Evolutionary conservation across 441 rosid genomes (phyloP).

Genomic region (Corymbia citriodora): DNA sequence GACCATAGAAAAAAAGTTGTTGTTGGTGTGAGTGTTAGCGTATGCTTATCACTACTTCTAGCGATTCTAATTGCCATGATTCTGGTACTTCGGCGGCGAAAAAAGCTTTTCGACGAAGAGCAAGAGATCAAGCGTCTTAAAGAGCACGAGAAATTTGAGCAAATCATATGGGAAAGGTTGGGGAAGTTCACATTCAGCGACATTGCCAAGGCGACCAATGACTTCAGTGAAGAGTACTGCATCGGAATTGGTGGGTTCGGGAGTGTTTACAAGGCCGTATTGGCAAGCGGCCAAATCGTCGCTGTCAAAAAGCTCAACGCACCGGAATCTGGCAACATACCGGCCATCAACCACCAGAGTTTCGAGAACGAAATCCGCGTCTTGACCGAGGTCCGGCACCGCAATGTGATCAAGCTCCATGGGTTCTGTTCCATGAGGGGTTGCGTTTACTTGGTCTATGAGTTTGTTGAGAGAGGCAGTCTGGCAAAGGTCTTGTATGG

Average conservation of each 20-base stretch:
- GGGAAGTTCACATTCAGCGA: too few species aligned
- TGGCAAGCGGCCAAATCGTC: conserved; percentile 38
- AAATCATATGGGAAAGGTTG: too few species aligned
- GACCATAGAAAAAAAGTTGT: background rate
- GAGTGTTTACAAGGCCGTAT: conserved; percentile 45
- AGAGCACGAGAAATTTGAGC: too few species aligned
- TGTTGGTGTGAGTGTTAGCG: too few species aligned
- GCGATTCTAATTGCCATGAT: too few species aligned
- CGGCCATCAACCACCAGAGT: conserved; percentile 26
- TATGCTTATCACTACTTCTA: too few species aligned
- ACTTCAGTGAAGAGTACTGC: conserved; percentile 43
- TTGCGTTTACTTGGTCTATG: conserved; percentile 46
- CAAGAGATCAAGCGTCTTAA: too few species aligned
- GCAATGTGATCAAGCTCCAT: conserved; percentile 52
- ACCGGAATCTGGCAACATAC: conserved; percentile 28
- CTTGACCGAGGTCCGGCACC: conserved; percentile 48
- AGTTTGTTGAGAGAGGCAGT: conserved; percentile 47
- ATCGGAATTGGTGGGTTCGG: conserved; percentile 68
- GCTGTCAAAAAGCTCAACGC: conserved; percentile 51
- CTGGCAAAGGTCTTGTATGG: conserved; percentile 34
- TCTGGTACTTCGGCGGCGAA: too few species aligned
- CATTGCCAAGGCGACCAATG: conserved; percentile 34
- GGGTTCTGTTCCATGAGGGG: conserved; percentile 49
- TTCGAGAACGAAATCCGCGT: conserved; percentile 55
- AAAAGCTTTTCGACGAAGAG: too few species aligned